Base-by-base conservation (phyloP, 2,329 filamentous ascomycete genomes). In the Shiraia sp. region DNA sequence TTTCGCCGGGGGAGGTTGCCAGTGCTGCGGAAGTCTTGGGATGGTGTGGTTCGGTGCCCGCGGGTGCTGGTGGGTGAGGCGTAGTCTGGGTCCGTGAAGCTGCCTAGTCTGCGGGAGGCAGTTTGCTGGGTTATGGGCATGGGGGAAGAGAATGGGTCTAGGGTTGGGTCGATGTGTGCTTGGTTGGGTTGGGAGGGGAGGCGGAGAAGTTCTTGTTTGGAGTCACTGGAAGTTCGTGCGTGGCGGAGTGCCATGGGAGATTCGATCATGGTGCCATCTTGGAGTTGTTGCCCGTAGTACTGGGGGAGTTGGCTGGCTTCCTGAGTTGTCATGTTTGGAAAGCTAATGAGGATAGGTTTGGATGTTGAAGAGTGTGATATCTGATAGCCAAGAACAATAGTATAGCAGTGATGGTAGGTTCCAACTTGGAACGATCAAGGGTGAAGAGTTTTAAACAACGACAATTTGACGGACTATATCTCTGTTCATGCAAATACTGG, bases 281-380 rank as follows among this genome's bases (percentile, higher is more conserved):
- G 45, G 38, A 64, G 51, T 27, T 49, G 51, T 32, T 66, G 57
- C 4, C 61, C 61, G 34, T 67, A 61, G 39, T 53, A 65, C 10
- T 55, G 49, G 16, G 61, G 61, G 15, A 63, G 44, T 9, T 55
- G 22, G 9, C 40, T 57, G 19, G 44, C 33, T 6, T 32, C 16
- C 34, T 49, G 46, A 23, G 32, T 32, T 42, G 61, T 55, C 61
- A 64, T 64, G 47, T 52, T 29, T 42, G 32, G 33, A 15, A 34
- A 14, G 19, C 36, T 24, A 8, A 16, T 34, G 15, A 29, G 14
- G 17, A 23, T 42, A 27, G 39, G 15, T 10, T 49, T 37, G 27
- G 40, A 30, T 13, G 38, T 40, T 24, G 46, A 32, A 12, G 47
- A 38, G 27, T 49, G 13, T 36, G 19, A 39, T 13, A 41, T 33